Base-by-base conservation (phyloP, 306 rosid species). In the Carpinus viminea region DNA sequence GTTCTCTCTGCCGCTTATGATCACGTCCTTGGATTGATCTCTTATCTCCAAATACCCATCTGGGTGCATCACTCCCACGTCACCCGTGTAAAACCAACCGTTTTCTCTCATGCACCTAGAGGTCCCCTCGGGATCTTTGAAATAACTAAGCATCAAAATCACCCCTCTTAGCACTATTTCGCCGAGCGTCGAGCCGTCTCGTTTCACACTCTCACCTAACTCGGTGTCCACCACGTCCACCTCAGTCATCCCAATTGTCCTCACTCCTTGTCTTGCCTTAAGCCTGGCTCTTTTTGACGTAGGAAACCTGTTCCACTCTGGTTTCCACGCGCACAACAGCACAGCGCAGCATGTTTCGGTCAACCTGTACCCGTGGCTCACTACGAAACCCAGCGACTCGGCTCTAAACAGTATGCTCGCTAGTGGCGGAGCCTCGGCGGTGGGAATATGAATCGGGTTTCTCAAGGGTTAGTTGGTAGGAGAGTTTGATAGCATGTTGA, bases 1-100 rank as follows among this genome's bases (percentile, higher is more conserved):
- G 50, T 93, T 93, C 89, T 93, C 97, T 5, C 97, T 96, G 0
- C 97, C 96, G 2, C 92, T 87, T 0, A 93, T 93, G 0, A 93
- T 93, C 50, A 93, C 90, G 21, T 90, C 97, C 80, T 93, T 93
- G 0, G 96, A 89, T 10, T 96, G 72, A 16, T 93, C 97, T 13
- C 86, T 90, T 0, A 93, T 90, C 74, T 90, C 97, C 13, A 93
- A 9, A 43, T 93, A 90, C 12, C 96, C 97, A 7, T 93, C 97
- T 0, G 85, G 80, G 26, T 93, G 91, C 86, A 93, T 88, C 7
- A 93, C 96, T 0, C 83, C 97, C 5, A 93, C 90, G 3, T 93
- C 97, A 0, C 96, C 97, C 0, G 96, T 93, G 77, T 85, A 84
- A 53, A 93, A 90, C 96, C 96, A 93, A 0, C 91, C 96, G 0